Percentiles rank a stretch among this genome's conserved stretches.
phyloP scores from a whole-genome alignment of 108 stramenopile species.

The Cafeteria roenbergensis region DNA sequence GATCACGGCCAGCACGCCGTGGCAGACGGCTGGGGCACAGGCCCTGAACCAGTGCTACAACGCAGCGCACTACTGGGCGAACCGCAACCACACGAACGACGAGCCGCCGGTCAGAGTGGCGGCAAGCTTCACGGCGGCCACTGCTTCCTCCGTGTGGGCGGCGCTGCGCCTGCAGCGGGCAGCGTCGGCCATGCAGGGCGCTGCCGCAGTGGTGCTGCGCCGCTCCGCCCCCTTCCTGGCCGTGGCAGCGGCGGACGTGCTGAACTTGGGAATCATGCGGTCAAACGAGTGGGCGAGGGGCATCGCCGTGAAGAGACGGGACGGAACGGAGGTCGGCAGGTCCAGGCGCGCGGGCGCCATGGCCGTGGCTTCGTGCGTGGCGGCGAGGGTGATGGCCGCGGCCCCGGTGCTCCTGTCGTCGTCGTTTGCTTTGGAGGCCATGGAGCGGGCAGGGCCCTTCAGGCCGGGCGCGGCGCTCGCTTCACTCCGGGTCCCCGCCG shows the following conservation, averaged over 20 bases:
- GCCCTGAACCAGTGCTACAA: slow-evolving; percentile 14
- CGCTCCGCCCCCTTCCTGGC: slow-evolving; percentile 7
- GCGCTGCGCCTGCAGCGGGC: background rate
- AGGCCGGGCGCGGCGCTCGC: no score
- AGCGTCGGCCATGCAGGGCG: no score
- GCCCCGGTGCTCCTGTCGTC: slow-evolving; percentile 4
- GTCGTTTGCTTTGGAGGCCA: slow-evolving; percentile 2
- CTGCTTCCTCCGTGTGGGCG: slow-evolving; percentile 6
- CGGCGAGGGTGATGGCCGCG: slow-evolving; percentile 4
- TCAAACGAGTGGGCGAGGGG: background rate
- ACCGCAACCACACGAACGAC: slow-evolving; percentile 12
- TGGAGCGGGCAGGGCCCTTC: no score
- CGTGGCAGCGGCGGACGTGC: slow-evolving; percentile 7
- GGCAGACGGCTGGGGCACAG: slow-evolving; percentile 1
- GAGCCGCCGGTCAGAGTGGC: no score
- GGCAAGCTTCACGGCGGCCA: slow-evolving; percentile 10
- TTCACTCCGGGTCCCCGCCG: no score
- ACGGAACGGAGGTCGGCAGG: slow-evolving; percentile 1
- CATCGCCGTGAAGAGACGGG: slow-evolving; percentile 7
- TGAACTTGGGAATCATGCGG: slow-evolving; percentile 13
- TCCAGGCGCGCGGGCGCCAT: slow-evolving; percentile 5
- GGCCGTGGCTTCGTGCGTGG: slow-evolving; percentile 4
- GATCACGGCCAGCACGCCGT: background rate
- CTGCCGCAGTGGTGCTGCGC: background rate
- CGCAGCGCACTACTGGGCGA: slow-evolving; percentile 9